Evolutionary conservation across 2,329 filamentous ascomycete genomes (phyloP).

Genomic region (Cercospora sesami): DNA sequence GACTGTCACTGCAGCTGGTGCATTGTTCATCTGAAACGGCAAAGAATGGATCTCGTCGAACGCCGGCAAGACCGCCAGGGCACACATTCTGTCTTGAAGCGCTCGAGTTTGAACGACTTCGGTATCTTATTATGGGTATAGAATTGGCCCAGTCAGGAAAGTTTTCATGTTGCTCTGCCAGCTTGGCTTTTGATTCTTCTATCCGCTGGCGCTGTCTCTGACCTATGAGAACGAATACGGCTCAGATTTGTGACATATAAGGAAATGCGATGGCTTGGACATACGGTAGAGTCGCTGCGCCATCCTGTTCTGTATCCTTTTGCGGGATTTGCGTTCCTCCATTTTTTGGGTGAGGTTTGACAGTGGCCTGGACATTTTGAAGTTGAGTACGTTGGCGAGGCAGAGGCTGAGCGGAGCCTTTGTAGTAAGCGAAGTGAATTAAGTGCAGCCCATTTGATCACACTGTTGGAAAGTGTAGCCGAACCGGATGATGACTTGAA

Average conservation of each 20-base stretch:
- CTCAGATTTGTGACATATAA: background rate
- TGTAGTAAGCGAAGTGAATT: background rate
- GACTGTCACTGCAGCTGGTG: background rate
- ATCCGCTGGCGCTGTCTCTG: background rate
- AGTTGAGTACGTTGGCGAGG: background rate
- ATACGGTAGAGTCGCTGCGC: background rate
- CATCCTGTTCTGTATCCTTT: background rate
- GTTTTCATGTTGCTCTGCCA: background rate
- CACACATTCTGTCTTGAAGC: background rate
- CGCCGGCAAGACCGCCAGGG: background rate
- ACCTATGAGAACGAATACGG: background rate
- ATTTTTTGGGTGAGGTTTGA: background rate
- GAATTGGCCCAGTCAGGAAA: background rate
- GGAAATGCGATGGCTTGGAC: background rate
- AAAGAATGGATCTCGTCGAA: background rate
- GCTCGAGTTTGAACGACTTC: background rate
- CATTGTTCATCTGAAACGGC: background rate
- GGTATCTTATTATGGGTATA: background rate
- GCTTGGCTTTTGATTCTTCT: background rate
- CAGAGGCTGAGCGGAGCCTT: background rate
- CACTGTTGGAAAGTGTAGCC: background rate
- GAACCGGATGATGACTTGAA: background rate
- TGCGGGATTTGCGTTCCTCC: background rate
- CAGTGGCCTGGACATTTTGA: background rate
- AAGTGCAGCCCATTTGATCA: background rate